Base-by-base conservation (phyloP, 1,139 yeast genomes). In the Wickerhamiella infanticola region DNA sequence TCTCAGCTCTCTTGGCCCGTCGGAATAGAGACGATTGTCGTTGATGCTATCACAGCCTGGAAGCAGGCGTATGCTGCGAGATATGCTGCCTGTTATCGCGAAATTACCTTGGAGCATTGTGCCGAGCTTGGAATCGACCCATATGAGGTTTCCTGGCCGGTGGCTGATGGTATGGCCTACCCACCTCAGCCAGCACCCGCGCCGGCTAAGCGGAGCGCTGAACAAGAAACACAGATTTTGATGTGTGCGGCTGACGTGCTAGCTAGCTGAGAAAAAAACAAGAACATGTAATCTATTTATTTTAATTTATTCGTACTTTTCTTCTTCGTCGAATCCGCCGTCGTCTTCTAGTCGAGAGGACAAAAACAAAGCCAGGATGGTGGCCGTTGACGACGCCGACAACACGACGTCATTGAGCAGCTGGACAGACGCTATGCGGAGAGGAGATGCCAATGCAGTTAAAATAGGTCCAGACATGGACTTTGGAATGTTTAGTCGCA, bases 351-450 rank as follows among this genome's bases (percentile, higher is more conserved):
- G 35, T 24, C 37, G 26, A 4, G 44, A 29, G 18, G 41, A 29
- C 24, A 47, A 9, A 4, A 39, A 23, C n/a, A 47, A 5, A 3
- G 36, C 41, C 18, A 39, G 29, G 4, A 52, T 27, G 35, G 44
- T 45, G 7, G 45, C 40, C 3, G 52, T 46, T 37, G 54, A 46
- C 6, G 56, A 43, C n/a, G 47, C 37, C 36, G 55, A 45, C 24
- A 54, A 46, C 24, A 83, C 74, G 51, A 77, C 69, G 57, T 86
- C 95, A 58, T 83, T 85, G 86, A 93, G 81, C 33, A 71, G 66
- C 57, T 86, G 94, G 35, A 85, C 77, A 47, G 79, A 72, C 37
- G 69, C 64, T 23, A 77, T 77, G 52, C 77, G 79, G 45, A 70
- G 54, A 3, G 71, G 69, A 5, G 69, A 64, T 7, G 69, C 70